phyloP scores from a whole-genome alignment of 2,329 filamentous ascomycete genomes.

The Sporothrix schenckii region DNA sequence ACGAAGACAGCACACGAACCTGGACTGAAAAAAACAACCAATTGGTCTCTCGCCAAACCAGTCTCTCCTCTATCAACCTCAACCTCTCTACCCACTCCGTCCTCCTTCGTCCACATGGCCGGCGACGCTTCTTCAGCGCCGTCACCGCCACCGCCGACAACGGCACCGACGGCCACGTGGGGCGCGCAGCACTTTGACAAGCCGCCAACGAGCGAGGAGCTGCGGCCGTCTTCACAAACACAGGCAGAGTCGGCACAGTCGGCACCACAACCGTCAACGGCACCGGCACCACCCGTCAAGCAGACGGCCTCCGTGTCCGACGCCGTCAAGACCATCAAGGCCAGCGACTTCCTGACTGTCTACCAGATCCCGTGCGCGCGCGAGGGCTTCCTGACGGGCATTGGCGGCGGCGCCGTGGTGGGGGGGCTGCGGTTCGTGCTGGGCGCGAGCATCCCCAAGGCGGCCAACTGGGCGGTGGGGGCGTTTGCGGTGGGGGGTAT shows the following conservation, averaged over 20 bases:
- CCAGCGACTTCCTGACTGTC: constrained; percentile 70
- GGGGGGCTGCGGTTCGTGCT: constrained; percentile 75
- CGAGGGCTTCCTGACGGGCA: constrained; percentile 80
- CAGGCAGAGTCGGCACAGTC: constrained; percentile 32
- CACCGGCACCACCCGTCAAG: neutral
- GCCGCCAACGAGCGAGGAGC: constrained; percentile 40
- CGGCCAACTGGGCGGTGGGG: constrained; percentile 84
- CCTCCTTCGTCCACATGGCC: constrained; percentile 5
- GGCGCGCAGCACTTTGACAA: constrained; percentile 36
- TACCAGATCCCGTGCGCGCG: constrained; percentile 82
- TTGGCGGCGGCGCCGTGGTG: constrained; percentile 74
- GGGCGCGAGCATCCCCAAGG: constrained; percentile 66
- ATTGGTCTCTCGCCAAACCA: neutral
- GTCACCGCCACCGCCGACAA: constrained; percentile 28
- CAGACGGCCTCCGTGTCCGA: constrained; percentile 53
- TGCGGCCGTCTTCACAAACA: constrained; percentile 38
- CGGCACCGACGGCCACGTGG: constrained; percentile 35
- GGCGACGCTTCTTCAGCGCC: constrained; percentile 20
- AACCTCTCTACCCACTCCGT: neutral
- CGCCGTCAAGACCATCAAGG: constrained; percentile 67
- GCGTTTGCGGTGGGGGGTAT: constrained; percentile 71
- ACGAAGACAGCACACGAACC: neutral
- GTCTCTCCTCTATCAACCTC: neutral
- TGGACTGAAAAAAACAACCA: neutral
- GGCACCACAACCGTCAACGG: neutral